Conservation (phyloP, 768 basidiomycete species). For the Trametes cinnabarina region DNA sequence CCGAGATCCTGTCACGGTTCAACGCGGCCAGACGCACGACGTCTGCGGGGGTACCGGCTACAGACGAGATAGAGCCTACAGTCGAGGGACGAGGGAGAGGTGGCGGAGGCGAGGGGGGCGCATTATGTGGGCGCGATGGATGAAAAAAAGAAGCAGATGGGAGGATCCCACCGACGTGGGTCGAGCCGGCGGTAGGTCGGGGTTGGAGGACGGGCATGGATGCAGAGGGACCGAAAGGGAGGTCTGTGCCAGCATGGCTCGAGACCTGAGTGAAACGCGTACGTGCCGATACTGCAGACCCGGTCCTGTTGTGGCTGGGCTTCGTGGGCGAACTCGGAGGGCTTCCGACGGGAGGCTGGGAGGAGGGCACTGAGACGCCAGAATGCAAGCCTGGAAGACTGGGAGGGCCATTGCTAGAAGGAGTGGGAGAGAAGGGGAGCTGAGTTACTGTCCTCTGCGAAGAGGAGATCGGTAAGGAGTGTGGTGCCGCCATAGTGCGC, state of each 20-base stretch:
- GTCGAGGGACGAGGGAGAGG: constrained; percentile 31
- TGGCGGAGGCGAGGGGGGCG: constrained; percentile 39
- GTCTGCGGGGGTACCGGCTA: constrained; percentile 27
- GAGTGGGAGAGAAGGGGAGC: constrained; percentile 29
- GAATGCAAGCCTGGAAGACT: constrained; percentile 19
- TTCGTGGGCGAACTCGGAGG: constrained; percentile 24
- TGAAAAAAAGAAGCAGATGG: constrained; percentile 80
- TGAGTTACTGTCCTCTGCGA: constrained; percentile 24
- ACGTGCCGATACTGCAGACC: constrained; percentile 14
- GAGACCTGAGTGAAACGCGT: constrained; percentile 13
- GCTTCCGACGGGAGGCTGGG: constrained; percentile 21
- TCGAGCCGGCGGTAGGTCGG: constrained; percentile 26
- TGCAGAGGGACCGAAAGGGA: constrained; percentile 21
- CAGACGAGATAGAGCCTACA: constrained; percentile 29
- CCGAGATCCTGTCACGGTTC: constrained; percentile 38
- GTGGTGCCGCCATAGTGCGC: constrained; percentile 28
- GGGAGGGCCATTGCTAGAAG: constrained; percentile 21
- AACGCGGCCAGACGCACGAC: constrained; percentile 42
- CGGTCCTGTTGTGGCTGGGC: constrained; percentile 14
- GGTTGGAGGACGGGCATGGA: constrained; percentile 24
- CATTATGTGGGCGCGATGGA: constrained; percentile 59
- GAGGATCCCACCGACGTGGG: constrained; percentile 72
- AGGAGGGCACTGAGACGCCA: constrained; percentile 7
- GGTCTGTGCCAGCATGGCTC: constrained; percentile 11
- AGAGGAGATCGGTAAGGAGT: constrained; percentile 27